Evolutionary conservation across 805 yeast species (phyloP).

Genomic region (Brettanomyces nanus): DNA sequence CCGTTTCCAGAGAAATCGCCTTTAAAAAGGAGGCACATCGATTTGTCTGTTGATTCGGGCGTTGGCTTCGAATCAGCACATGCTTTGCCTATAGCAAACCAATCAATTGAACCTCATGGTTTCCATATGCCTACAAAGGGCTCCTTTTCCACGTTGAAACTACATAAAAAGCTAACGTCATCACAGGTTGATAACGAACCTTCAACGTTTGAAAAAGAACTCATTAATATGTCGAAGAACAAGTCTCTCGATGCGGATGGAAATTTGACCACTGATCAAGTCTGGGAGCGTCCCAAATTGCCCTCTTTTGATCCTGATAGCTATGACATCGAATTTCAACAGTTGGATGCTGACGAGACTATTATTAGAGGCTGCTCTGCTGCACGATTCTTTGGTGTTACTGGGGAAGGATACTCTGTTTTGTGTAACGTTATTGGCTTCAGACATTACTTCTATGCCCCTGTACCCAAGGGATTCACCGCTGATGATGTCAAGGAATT

Average conservation of each 20-base stretch:
- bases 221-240: slow-evolving; percentile 35
- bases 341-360: slow-evolving; percentile 90
- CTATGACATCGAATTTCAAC: slow-evolving; percentile 70
- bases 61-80: not conserved
- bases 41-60: not conserved
- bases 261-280: slow-evolving; percentile 20
- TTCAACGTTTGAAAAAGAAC: slow-evolving; percentile 46
- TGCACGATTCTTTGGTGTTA: slow-evolving; percentile 84
- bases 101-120: slow-evolving; percentile 11
- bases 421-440: slow-evolving; percentile 87
- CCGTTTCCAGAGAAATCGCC: too few relatives aligned
- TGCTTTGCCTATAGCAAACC: slow-evolving; percentile 1
- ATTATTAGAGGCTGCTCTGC: slow-evolving; percentile 19
- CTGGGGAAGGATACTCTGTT: slow-evolving; percentile 79
- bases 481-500: slow-evolving; percentile 44
- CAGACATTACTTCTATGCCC: slow-evolving; percentile 82
- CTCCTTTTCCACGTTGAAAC: slow-evolving; percentile 14
- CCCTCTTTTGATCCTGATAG: slow-evolving; percentile 40
- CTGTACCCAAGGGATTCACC: slow-evolving; percentile 75
- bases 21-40: slow-evolving; percentile 1
- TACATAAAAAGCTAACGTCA: slow-evolving; percentile 22
- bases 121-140: slow-evolving; percentile 24
- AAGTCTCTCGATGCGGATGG: slow-evolving; percentile 15
- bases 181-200: slow-evolving; percentile 28
- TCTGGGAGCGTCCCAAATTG: slow-evolving; percentile 47